A percentile compares a stretch with the other conserved stretches of the same genome.
Evolutionary conservation across 768 basidiomycete genomes (phyloP).

Genomic region (Trametopsis cervina): DNA sequence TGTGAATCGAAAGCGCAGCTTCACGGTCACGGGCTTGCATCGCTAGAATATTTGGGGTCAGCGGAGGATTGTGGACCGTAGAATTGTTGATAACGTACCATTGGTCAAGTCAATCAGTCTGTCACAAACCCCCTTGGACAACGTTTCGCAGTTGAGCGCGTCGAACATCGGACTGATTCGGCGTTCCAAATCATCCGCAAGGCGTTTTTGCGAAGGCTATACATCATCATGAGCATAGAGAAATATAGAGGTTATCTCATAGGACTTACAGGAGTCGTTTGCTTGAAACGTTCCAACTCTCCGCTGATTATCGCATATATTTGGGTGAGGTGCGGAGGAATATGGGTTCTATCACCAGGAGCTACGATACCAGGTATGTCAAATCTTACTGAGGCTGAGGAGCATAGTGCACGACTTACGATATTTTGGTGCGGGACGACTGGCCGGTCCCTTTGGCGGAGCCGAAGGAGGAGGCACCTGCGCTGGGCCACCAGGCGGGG

Average conservation of each 20-base stretch:
- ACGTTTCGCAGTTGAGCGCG: constrained; percentile 82
- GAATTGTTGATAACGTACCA: constrained; percentile 40
- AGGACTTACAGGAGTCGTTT: constrained; percentile 63
- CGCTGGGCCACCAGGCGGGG: constrained; percentile 5
- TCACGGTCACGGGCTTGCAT: constrained; percentile 77
- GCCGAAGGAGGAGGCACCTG: constrained; percentile 16
- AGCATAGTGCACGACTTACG: constrained; percentile 36
- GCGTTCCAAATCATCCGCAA: constrained; percentile 82
- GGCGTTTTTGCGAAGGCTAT: constrained; percentile 76
- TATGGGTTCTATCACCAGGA: constrained; percentile 87
- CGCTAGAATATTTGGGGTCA: constrained; percentile 36
- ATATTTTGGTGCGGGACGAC: constrained; percentile 46
- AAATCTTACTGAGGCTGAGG: too few relatives aligned
- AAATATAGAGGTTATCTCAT: background rate
- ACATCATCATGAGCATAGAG: constrained; percentile 4
- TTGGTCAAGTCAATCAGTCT: constrained; percentile 63
- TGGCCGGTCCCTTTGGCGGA: constrained; percentile 29
- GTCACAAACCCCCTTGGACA: constrained; percentile 64
- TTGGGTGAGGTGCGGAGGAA: constrained; percentile 60
- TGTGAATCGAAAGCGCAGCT: constrained; percentile 74
- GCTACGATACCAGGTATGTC: constrained; percentile 39
- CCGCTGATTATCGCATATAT: constrained; percentile 61
- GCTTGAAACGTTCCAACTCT: constrained; percentile 61
- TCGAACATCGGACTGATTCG: constrained; percentile 85
- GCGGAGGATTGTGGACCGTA: background rate